Evolutionary conservation across 768 basidiomycete genomes (phyloP).

Genomic region (Trametes cinnabarina): DNA sequence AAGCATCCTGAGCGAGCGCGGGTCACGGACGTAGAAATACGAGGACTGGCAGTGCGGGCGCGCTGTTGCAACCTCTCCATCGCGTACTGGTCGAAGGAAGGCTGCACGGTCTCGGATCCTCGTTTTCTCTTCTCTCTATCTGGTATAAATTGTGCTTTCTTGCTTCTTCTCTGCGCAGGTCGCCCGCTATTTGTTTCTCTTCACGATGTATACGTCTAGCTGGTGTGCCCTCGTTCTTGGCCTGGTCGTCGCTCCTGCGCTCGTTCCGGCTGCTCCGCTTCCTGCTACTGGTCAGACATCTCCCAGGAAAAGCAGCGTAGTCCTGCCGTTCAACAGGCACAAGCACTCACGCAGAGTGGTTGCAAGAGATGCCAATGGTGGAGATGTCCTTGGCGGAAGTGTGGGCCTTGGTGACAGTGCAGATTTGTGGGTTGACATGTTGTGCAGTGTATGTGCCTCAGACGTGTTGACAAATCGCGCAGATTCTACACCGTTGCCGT

Average conservation of each 20-base stretch:
- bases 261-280: conserved; percentile 8
- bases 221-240: conserved; percentile 14
- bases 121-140: conserved; percentile 11
- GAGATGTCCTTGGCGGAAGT: conserved; percentile 23
- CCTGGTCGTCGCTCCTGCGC: conserved; percentile 8
- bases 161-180: conserved; percentile 21
- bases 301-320: conserved; percentile 9
- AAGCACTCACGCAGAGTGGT: conserved; percentile 13
- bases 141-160: conserved; percentile 12
- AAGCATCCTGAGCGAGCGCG: background rate
- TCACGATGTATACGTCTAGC: conserved; percentile 23
- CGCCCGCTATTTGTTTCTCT: conserved; percentile 19
- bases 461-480: background rate
- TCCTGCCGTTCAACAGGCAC: conserved; percentile 7
- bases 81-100: conserved; percentile 15
- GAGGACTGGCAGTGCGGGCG: background rate
- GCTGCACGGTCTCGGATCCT: conserved; percentile 13
- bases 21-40: background rate
- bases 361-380: conserved; percentile 7
- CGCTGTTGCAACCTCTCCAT: conserved; percentile 9
- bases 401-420: conserved; percentile 59
- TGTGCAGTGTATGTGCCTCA: background rate
- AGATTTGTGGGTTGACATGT: conserved; percentile 52
- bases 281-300: conserved; percentile 3
- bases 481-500: conserved; percentile 67